A percentile compares a stretch with the other conserved stretches of the same genome.
These are phyloP conservation scores for Acrodontium crateriforme DNA, from an alignment of 2,329 filamentous ascomycete species.

Conservation along the genomic window DNA sequence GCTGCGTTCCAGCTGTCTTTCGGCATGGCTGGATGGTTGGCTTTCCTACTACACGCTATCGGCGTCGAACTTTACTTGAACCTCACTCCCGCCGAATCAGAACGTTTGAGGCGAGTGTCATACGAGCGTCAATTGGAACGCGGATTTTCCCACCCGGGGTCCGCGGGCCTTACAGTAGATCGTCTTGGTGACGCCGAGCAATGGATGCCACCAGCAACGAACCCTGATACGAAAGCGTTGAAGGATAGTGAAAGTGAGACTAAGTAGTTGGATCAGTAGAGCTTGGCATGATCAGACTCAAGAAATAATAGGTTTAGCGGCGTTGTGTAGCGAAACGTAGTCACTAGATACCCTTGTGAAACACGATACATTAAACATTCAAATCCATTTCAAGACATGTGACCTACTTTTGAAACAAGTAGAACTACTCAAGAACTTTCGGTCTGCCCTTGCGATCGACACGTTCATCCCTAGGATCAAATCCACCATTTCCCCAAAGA, in stretches of 20 bases:
- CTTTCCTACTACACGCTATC: constrained; percentile 37
- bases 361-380: too few relatives aligned
- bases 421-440: constrained; percentile 10
- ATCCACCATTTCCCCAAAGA: constrained; percentile 84
- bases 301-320: too few relatives aligned
- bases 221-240: too few relatives aligned
- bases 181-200: constrained; percentile 19
- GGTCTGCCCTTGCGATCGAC: constrained; percentile 65
- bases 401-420: constrained; percentile 3
- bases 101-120: constrained; percentile 41
- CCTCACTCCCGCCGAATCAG: constrained; percentile 40
- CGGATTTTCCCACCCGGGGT: constrained; percentile 37
- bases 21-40: constrained; percentile 40
- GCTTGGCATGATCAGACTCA: too few relatives aligned
- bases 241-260: too few relatives aligned
- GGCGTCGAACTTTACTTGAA: constrained; percentile 31
- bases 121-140: constrained; percentile 43
- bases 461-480: constrained; percentile 77
- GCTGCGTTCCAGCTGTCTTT: constrained; percentile 36
- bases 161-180: constrained; percentile 33
- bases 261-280: too few relatives aligned
- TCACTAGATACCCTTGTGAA: too few relatives aligned
- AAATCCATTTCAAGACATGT: too few relatives aligned
- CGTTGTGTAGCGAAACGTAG: too few relatives aligned
- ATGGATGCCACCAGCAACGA: too few relatives aligned